These are phyloP conservation scores for Penicillium fimorum DNA, from an alignment of 495 filamentous ascomycete genomes.

Conservation along the genomic window DNA sequence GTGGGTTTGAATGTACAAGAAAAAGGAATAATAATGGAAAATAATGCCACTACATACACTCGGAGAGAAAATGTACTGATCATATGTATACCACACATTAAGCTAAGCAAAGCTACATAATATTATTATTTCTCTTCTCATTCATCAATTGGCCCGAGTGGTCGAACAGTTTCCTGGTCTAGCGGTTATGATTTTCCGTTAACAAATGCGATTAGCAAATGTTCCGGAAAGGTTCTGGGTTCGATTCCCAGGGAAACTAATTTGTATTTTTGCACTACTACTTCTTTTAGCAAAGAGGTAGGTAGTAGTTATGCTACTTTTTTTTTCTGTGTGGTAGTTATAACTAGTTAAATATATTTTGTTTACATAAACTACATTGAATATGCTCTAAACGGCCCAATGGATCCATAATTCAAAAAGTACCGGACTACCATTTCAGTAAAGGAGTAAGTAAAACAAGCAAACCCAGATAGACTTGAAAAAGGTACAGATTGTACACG, in stretches of 20 bases:
- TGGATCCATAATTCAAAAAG: no score
- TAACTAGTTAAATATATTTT: no score
- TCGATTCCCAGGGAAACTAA: slow-evolving; percentile 24
- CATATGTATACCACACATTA: neutral
- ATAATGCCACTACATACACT: neutral
- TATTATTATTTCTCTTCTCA: no score
- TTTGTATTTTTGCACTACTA: no score
- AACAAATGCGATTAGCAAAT: slow-evolving; percentile 8
- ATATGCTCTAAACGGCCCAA: no score
- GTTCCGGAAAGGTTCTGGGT: slow-evolving; percentile 25
- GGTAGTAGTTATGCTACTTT: no score
- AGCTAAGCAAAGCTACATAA: neutral
- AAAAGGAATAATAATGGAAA: neutral
- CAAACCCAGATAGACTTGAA: neutral
- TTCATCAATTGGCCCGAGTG: slow-evolving; percentile 2
- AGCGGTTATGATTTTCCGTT: slow-evolving; percentile 17
- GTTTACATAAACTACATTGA: no score
- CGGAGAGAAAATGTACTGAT: neutral
- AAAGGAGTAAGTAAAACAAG: neutral
- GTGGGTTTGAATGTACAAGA: neutral
- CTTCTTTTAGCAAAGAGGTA: no score
- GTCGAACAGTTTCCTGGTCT: slow-evolving; percentile 12
- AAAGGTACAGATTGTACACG: no score
- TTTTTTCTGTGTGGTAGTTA: no score
- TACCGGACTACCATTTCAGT: no score